phyloP scores from a whole-genome alignment of 768 basidiomycete species.

The Boletus subcaerulescens region DNA sequence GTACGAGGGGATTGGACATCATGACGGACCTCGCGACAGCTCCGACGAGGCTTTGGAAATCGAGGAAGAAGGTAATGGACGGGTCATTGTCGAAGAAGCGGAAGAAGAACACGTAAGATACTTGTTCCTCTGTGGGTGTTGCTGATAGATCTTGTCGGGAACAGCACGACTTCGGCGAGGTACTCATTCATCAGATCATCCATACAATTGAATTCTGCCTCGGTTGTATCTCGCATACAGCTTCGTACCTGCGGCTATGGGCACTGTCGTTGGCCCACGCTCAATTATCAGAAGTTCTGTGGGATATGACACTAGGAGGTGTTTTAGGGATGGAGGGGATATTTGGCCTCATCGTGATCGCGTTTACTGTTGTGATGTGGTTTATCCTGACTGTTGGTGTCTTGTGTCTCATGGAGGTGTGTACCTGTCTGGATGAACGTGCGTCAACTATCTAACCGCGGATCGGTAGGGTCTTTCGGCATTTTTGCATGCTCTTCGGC shows the following conservation, averaged over 20 bases:
- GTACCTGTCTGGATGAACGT: conserved; percentile 28
- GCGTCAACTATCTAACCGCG: conserved; percentile 9
- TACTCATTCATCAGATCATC: conserved; percentile 95
- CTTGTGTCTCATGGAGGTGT: conserved; percentile 94
- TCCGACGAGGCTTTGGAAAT: conserved; percentile 65
- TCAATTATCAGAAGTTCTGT: conserved; percentile 92
- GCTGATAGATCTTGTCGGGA: conserved; percentile 42
- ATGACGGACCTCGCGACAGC: conserved; percentile 52
- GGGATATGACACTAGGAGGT: conserved; percentile 77
- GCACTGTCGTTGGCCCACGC: conserved; percentile 97
- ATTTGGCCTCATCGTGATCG: conserved; percentile 53
- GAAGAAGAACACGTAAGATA: conserved; percentile 67
- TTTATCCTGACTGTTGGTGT: conserved; percentile 71
- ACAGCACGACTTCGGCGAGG: conserved; percentile 90
- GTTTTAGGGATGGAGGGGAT: conserved; percentile 63
- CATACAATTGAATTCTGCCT: conserved; percentile 99
- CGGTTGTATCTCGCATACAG: conserved; percentile 97
- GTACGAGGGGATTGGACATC: conserved; percentile 66
- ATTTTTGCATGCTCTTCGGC: conserved; percentile 91
- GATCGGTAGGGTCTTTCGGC: conserved; percentile 78
- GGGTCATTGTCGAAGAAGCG: conserved; percentile 68
- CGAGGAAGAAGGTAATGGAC: conserved; percentile 79
- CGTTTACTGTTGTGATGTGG: conserved; percentile 68
- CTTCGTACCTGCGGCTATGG: conserved; percentile 92
- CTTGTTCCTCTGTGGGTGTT: conserved; percentile 7